Evolutionary conservation across 2,329 filamentous ascomycete genomes (phyloP), one percentile per base, ranked within the genome.

Genomic region (Pseudofabraea citricarpa): DNA sequence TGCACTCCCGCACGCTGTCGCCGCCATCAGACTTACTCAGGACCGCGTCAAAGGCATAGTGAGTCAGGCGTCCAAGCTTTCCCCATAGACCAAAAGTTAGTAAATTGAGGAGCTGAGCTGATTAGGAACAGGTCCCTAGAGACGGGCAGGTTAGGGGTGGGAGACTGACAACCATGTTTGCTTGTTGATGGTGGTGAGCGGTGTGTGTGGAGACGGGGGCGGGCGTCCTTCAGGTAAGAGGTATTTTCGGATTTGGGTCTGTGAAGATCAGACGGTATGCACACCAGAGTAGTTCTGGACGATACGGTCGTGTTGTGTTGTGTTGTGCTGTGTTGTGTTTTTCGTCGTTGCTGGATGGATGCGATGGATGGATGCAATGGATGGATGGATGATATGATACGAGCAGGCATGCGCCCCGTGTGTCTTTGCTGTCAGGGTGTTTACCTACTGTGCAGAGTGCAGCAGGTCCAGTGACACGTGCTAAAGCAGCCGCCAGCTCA

Each of bases 41-140:
- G 56, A 97, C 89, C 52, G 91, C 91, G 70, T 97, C 91, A 67
- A 97, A 91, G 61, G 90, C 88, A 73, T 94, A 95, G 73, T 97
- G 91, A 65, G 87, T 87, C 61, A 97, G 71, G 68, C 86, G 84
- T 74, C 90, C 91, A 70, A 97, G 77, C 91, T 96, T 83, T 70
- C 72, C 74, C 75, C 72, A 79, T 57, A 83, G 70, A 66, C 76
- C 80, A 70, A 85, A 75, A 65, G 78, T 81, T 73, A 83, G 79
- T 68, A 81, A 73, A 70, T 81, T 74, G 71, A 82, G 76, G 65
- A 82, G 67, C 75, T 81, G 49, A 66, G 58, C 33, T 52, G 56
- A 65, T 61, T 57, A 64, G 63, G 67, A 70, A 68, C 69, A 66
- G 68, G 64, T 65, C 61, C 56, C 27, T 31, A 40, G 16, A 35